Base-by-base conservation (phyloP, 306 rosid species). In the Quercus cerris region DNA sequence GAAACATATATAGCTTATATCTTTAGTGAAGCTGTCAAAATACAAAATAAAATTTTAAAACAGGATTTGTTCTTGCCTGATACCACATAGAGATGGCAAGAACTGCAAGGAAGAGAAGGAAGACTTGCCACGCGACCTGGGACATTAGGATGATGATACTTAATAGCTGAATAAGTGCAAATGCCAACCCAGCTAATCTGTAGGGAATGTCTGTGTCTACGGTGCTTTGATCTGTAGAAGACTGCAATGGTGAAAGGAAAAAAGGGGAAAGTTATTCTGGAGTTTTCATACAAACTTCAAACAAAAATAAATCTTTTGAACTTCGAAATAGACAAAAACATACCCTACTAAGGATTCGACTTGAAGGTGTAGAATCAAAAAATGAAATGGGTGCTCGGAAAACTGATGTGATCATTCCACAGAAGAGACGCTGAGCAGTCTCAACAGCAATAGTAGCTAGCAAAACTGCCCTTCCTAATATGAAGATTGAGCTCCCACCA, bases 191-290 rank as follows among this genome's bases (percentile, higher is more conserved):
- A 38, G 95, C 98, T 84, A 94, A 74, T 90, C 98, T 86, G 84
- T 83, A 94, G 9, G 98, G 97, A 73, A 93, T 79, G 75, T 91
- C 98, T 33, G 91, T 91, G 84, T 93, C 98, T 20, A 91, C 85
- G 3, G 92, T 94, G 89, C 98, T 87, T 87, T 94, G 98, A 90
- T 94, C 98, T 2, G 87, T 91, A 5, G 97, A 94, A 59, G 89
- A 90, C 98, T 94, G 95, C 54, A 74, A 80, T 20, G 14, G 77
- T 74, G 61, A 77, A 44, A 41, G 70, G 76, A 75, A 46, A 23
- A 74, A 75, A 6, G 10, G 22, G 28, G 0, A 33, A 23, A 77
- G n/a, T 44, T 52, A 59, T 31, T 57, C n/a, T 76, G 31, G 68
- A 41, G 56, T 63, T 54, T 35, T 12, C 9, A 69, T 15, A 25